These are phyloP conservation scores for Pleurotus sapidus DNA, from an alignment of 768 basidiomycete species.

Conservation along the genomic window DNA sequence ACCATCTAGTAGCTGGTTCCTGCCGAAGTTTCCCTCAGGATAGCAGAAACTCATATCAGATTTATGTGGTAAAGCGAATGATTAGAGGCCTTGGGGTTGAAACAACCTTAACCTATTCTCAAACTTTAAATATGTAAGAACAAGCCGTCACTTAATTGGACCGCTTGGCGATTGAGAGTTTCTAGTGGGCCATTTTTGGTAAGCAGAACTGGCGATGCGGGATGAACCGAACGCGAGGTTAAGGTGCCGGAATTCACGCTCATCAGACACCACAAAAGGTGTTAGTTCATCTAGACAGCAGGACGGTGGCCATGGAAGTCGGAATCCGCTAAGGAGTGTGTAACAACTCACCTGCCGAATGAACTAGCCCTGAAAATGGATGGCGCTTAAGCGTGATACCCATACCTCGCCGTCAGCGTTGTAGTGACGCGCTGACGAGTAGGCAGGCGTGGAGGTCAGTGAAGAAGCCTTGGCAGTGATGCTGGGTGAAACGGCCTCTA, in stretches of 20 bases:
- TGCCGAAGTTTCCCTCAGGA: conserved; percentile 79
- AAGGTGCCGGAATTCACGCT: conserved; percentile 81
- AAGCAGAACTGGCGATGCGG: conserved; percentile 69
- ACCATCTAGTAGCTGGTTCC: conserved; percentile 79
- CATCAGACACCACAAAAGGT: too few species aligned
- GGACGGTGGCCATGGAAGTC: too few species aligned
- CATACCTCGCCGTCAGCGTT: conserved; percentile 79
- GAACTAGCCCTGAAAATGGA: conserved; percentile 91
- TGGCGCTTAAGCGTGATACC: conserved; percentile 86
- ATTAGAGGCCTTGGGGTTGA: conserved; percentile 89
- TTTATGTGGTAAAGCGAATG: conserved; percentile 82
- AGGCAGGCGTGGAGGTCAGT: conserved; percentile 77
- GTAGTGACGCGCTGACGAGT: conserved; percentile 69
- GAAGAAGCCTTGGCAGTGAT: conserved; percentile 76
- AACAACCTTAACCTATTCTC: conserved; percentile 84
- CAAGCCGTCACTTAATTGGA: conserved; percentile 80
- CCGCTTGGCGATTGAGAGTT: conserved; percentile 81
- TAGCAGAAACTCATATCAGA: conserved; percentile 61
- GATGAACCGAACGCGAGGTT: conserved; percentile 69
- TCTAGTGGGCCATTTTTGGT: conserved; percentile 80
- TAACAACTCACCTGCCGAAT: conserved; percentile 88
- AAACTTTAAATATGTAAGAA: conserved; percentile 86
- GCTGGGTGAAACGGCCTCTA: conserved; percentile 74
- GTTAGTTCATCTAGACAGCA: too few species aligned
- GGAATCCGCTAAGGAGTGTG: too few species aligned